These are phyloP conservation scores for Zarea fungicola DNA, from an alignment of 2,329 filamentous ascomycete genomes.

Conservation along the genomic window DNA sequence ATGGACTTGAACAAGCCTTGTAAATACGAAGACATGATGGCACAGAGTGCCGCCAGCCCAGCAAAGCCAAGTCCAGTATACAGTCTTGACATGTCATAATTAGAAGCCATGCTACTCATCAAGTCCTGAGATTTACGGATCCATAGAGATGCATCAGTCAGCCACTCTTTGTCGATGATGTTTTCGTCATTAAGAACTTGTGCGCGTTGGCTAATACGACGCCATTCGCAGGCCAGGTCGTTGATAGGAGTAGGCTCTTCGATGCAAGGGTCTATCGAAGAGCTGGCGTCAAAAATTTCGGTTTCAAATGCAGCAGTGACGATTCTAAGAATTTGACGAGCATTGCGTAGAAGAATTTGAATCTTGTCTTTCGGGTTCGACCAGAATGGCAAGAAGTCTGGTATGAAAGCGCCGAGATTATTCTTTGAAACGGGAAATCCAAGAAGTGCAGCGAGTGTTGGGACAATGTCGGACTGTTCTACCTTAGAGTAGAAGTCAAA, in stretches of 20 bases:
- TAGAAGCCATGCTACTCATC: slow-evolving; percentile 87
- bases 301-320: slow-evolving; percentile 65
- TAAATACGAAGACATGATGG: neutral
- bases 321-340: slow-evolving; percentile 72
- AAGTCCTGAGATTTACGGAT: slow-evolving; percentile 66
- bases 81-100: slow-evolving; percentile 72
- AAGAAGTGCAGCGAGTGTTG: slow-evolving; percentile 79
- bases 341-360: slow-evolving; percentile 71
- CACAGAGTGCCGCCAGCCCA: slow-evolving; percentile 35
- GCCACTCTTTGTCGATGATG: slow-evolving; percentile 33
- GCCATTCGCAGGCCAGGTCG: slow-evolving; percentile 66
- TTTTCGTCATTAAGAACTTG: slow-evolving; percentile 17
- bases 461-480: slow-evolving; percentile 92
- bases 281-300: slow-evolving; percentile 35
- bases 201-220: slow-evolving; percentile 24
- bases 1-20: neutral
- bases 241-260: slow-evolving; percentile 39
- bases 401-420: slow-evolving; percentile 81
- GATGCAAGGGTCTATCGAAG: slow-evolving; percentile 33
- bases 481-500: slow-evolving; percentile 80
- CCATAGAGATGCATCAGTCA: slow-evolving; percentile 51
- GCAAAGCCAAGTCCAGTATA: slow-evolving; percentile 37
- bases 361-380: slow-evolving; percentile 44
- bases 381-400: slow-evolving; percentile 76
- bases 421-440: slow-evolving; percentile 87